Percentiles rank a stretch among this genome's conserved stretches.
Evolutionary conservation across 164 flowering plant species (phyloP).

Genomic region (Chloranthus sessilifolius): DNA sequence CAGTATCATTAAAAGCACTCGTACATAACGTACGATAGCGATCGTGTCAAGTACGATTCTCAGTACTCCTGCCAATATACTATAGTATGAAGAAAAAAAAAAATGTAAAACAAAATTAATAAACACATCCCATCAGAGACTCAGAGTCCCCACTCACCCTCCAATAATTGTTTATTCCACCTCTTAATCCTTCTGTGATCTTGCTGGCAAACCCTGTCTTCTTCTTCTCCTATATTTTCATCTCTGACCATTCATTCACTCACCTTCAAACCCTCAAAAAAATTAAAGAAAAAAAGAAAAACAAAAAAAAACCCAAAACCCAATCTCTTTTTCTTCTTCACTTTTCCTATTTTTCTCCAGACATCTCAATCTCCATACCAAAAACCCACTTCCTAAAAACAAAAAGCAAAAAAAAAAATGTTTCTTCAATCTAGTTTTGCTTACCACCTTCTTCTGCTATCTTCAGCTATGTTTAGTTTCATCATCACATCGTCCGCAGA

Average conservation of each 20-base stretch:
- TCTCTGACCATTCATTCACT: constrained; percentile 3
- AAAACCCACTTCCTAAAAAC: background rate
- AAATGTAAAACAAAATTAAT: too few species aligned
- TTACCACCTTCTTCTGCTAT: background rate
- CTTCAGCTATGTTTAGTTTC: background rate
- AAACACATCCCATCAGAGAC: too few species aligned
- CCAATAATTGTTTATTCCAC: constrained; percentile 16
- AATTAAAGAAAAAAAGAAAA: too few species aligned
- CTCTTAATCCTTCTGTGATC: background rate
- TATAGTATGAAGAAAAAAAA: too few species aligned
- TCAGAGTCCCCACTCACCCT: constrained; percentile 10
- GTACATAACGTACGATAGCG: too few species aligned
- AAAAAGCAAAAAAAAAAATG: background rate
- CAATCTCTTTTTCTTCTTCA: background rate
- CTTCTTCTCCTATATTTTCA: constrained; percentile 9
- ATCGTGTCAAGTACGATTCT: too few species aligned
- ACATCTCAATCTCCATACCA: background rate
- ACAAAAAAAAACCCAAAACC: too few species aligned
- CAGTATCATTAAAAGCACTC: too few species aligned
- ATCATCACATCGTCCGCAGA: background rate
- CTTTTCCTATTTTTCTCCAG: background rate
- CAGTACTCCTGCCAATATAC: too few species aligned
- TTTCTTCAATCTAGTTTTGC: background rate
- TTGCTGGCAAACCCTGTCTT: constrained; percentile 19
- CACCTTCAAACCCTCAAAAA: too few species aligned